These are phyloP conservation scores for Stenogyne calaminthoides DNA, from an alignment of 305 asterid genomes.

Conservation along the genomic window DNA sequence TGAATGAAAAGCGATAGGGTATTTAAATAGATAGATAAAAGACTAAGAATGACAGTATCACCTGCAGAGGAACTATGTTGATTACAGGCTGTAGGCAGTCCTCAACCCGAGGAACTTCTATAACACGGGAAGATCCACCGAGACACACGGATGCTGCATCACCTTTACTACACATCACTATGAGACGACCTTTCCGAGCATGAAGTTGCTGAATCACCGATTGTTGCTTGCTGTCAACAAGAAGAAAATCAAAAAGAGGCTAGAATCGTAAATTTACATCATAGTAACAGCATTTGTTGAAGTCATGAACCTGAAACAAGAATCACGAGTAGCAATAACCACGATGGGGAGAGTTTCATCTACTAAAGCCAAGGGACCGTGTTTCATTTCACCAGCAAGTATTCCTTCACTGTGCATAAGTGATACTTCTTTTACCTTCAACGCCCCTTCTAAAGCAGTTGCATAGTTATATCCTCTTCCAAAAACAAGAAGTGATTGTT, in stretches of 20 bases:
- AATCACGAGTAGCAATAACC: constrained; percentile 92
- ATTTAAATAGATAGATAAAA: neutral
- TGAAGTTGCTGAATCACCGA: constrained; percentile 97
- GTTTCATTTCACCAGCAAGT: constrained; percentile 99
- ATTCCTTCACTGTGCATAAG: constrained; percentile 99
- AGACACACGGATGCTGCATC: constrained; percentile 75
- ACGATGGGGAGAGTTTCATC: constrained; percentile 92
- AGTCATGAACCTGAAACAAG: constrained; percentile 81
- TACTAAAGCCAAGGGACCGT: constrained; percentile 94
- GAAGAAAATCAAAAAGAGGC: constrained; percentile 12
- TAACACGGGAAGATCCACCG: constrained; percentile 80
- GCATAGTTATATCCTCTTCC: constrained; percentile 98
- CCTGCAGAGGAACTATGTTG: constrained; percentile 93
- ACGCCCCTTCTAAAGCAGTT: constrained; percentile 94
- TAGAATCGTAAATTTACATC: constrained; percentile 3
- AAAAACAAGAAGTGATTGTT: constrained; percentile 92
- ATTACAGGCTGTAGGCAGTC: constrained; percentile 97
- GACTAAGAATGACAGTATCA: constrained; percentile 24
- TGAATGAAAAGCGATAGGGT: neutral
- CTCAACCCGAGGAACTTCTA: constrained; percentile 89
- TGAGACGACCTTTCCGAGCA: constrained; percentile 93
- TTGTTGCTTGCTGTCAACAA: constrained; percentile 78
- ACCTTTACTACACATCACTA: constrained; percentile 91
- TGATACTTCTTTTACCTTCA: constrained; percentile 98
- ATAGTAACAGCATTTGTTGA: neutral